These are phyloP conservation scores for Schwanniomyces occidentalis DNA, from an alignment of 805 yeast genomes.

Conservation along the genomic window DNA sequence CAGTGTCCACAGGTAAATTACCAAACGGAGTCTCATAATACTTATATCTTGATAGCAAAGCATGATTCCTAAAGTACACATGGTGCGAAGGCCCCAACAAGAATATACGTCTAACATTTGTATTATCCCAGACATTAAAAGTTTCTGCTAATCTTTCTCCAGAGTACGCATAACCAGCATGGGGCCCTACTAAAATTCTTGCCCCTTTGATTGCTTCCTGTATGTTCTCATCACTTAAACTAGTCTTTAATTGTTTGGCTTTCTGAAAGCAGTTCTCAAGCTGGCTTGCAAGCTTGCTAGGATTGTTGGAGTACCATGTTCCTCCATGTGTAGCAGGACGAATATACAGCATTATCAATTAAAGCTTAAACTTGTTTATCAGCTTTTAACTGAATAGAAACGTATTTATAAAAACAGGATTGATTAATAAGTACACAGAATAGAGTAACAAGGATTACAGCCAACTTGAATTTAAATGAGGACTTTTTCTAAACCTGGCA, in stretches of 20 bases:
- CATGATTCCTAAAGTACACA: slow-evolving; percentile 68
- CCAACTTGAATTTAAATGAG: no score
- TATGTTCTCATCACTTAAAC: slow-evolving; percentile 45
- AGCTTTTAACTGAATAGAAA: slow-evolving; percentile 3
- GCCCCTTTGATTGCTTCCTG: slow-evolving; percentile 31
- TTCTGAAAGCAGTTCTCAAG: slow-evolving; percentile 46
- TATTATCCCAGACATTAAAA: slow-evolving; percentile 66
- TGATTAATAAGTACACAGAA: no score
- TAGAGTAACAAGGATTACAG: no score
- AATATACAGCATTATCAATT: slow-evolving; percentile 15
- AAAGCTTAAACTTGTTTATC: neutral
- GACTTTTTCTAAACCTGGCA: no score
- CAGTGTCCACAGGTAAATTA: slow-evolving; percentile 61
- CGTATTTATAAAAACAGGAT: neutral
- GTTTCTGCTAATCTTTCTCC: slow-evolving; percentile 78
- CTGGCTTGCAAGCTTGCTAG: slow-evolving; percentile 46
- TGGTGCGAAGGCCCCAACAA: slow-evolving; percentile 94
- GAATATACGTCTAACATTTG: slow-evolving; percentile 61
- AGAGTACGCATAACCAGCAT: slow-evolving; percentile 89
- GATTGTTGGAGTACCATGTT: slow-evolving; percentile 71
- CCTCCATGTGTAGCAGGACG: slow-evolving; percentile 89
- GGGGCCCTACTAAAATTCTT: slow-evolving; percentile 49
- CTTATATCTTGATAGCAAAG: slow-evolving; percentile 51
- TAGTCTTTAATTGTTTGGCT: slow-evolving; percentile 17
- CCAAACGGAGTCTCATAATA: slow-evolving; percentile 85